These are phyloP conservation scores for Boletus vermiculosoides DNA, from an alignment of 768 basidiomycete genomes.

Conservation along the genomic window DNA sequence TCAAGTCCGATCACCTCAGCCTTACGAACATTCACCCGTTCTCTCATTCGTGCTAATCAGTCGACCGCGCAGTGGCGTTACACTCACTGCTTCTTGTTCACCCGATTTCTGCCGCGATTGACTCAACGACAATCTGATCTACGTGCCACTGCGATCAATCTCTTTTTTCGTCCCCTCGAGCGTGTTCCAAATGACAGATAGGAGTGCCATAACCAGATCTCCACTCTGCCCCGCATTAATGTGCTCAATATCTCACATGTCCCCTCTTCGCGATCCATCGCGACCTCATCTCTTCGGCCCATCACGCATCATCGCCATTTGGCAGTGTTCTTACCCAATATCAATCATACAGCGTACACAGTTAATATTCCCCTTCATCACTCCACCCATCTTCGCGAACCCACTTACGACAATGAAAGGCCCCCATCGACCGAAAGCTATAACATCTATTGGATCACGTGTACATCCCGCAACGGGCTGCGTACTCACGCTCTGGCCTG, in stretches of 20 bases:
- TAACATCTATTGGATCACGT: neutral
- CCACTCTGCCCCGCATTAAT: constrained; percentile 17
- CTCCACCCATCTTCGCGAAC: neutral
- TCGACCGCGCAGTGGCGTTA: constrained; percentile 6
- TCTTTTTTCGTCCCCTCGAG: constrained; percentile 1
- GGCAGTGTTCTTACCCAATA: constrained; percentile 1
- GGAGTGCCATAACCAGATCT: constrained; percentile 12
- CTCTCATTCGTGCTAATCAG: neutral
- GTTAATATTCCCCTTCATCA: neutral
- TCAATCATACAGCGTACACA: neutral
- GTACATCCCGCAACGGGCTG: neutral
- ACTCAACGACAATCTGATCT: constrained; percentile 23
- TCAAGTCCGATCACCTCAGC: constrained; percentile 1
- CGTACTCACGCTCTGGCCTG: neutral
- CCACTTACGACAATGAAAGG: constrained; percentile 13
- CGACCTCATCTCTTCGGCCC: constrained; percentile 5
- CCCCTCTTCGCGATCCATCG: constrained; percentile 24
- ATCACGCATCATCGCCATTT: constrained; percentile 1
- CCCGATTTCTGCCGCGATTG: constrained; percentile 6
- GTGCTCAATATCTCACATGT: neutral
- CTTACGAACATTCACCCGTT: neutral
- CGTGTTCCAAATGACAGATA: constrained; percentile 10
- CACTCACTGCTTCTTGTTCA: neutral
- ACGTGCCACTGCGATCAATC: constrained; percentile 12
- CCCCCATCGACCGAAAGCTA: constrained; percentile 15